Base-by-base conservation (phyloP, 2,329 filamentous ascomycete genomes). In the Teratosphaeria viscida region DNA sequence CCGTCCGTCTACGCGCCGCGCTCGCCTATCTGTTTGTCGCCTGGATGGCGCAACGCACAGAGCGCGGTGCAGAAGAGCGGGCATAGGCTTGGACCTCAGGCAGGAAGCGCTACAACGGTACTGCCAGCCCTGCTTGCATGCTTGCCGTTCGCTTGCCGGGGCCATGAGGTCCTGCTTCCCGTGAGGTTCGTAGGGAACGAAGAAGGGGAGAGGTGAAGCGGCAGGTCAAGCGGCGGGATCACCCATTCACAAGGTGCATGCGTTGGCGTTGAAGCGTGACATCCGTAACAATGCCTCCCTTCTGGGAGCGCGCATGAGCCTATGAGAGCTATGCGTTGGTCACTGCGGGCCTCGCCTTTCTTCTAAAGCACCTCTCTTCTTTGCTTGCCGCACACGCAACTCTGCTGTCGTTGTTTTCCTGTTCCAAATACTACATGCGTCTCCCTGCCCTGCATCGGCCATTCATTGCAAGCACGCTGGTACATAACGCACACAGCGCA, bases 221-320 rank as follows among this genome's bases (percentile, higher is more conserved):
- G 43, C 43, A 49, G 43, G 43, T 11, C 43, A 49, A 49, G 43
- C 43, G 19, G 43, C 43, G 43, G 43, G 43, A 49, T 49, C 43
- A 49, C 43, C 43, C 43, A 49, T 23, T 49, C 43, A 49, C 43
- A 49, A 39, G 27, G 53, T 56, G 55, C 55, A 56, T 56, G 55
- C 55, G 55, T 27, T 56, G 55, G 55, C 55, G 32, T 47, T 47
- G 55, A 56, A 49, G 55, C 55, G 55, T 56, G 39, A 56, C 55
- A 56, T 56, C 34, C 55, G 39, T 37, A 37, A 56, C 55, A 56
- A 56, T 56, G 55, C 55, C 55, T 56, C 32, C 39, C 55, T 56
- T 49, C 37, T 56, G 55, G 55, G 55, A 54, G 27, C 53, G 27
- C 53, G 27, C 34, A 54, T 37, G 26, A 54, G 53, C 27, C 27